Percentiles rank a stretch among this genome's conserved stretches.
These are phyloP conservation scores for Abortiporus biennis DNA, from an alignment of 1,284 basidiomycete genomes.

Conservation along the genomic window DNA sequence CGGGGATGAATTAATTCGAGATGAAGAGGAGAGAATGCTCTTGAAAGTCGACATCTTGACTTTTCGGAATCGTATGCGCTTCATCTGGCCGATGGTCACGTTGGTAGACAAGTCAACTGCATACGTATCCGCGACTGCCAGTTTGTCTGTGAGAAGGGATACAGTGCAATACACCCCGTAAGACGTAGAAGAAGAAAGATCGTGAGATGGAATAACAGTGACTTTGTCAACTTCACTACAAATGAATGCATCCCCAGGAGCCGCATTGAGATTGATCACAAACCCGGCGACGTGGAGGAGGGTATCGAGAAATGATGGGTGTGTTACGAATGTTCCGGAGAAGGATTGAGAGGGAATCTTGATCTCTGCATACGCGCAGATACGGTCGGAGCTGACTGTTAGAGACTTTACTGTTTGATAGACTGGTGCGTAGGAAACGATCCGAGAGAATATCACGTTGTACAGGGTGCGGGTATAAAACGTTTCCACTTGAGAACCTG, in stretches of 20 bases:
- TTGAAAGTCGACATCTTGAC: conserved; percentile 43
- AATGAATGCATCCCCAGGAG: conserved; percentile 50
- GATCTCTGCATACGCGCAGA: conserved; percentile 47
- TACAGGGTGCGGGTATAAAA: conserved; percentile 56
- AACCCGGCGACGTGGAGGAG: conserved; percentile 67
- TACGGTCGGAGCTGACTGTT: conserved; percentile 39
- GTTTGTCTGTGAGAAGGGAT: conserved; percentile 33
- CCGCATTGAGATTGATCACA: conserved; percentile 51
- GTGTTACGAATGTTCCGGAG: conserved; percentile 26
- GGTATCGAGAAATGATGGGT: conserved; percentile 61
- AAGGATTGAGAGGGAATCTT: conserved; percentile 31
- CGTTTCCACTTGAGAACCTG: conserved; percentile 31
- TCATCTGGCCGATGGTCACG: conserved; percentile 38
- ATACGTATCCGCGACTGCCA: too few relatives aligned
- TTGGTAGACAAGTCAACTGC: too few relatives aligned
- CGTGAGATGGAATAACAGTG: conserved; percentile 33
- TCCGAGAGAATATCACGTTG: conserved; percentile 58
- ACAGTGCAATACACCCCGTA: conserved; percentile 51
- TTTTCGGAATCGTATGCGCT: conserved; percentile 50
- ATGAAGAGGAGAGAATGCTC: conserved; percentile 30
- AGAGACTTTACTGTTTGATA: conserved; percentile 56
- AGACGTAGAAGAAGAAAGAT: conserved; percentile 32
- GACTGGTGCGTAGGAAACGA: conserved; percentile 55
- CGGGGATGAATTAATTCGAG: conserved; percentile 17
- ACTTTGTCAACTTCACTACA: conserved; percentile 49